A percentile compares a stretch with the other conserved stretches of the same genome.
phyloP scores from a whole-genome alignment of 306 rosid genomes.

The Astragalus membranaceus region DNA sequence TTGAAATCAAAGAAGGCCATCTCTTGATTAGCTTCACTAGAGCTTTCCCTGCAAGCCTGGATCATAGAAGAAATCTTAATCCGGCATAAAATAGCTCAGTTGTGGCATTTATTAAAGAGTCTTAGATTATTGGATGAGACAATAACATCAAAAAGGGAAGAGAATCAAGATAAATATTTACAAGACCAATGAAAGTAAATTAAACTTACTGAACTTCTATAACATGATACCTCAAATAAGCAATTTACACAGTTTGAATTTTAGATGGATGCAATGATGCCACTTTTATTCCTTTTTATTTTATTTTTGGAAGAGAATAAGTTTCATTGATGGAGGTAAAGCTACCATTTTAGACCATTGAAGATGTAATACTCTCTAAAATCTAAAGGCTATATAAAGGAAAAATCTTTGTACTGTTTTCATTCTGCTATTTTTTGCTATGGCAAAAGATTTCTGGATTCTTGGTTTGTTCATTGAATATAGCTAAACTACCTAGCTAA shows the following conservation, averaged over 20 bases:
- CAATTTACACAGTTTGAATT: conserved; percentile 9
- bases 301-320: background rate
- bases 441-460: conserved; percentile 10
- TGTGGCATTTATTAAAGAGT: background rate
- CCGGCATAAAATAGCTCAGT: conserved; percentile 11
- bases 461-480: conserved; percentile 2
- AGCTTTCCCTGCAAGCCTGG: conserved; percentile 91
- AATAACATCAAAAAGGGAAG: background rate
- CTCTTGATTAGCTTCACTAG: conserved; percentile 85
- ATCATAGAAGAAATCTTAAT: conserved; percentile 22
- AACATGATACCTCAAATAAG: conserved; percentile 1
- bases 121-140: conserved; percentile 10
- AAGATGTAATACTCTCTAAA: background rate
- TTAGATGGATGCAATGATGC: background rate
- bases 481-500: background rate
- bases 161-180: conserved; percentile 10
- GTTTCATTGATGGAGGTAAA: background rate
- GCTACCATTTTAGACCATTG: background rate
- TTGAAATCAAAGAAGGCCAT: conserved; percentile 93
- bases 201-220: background rate
- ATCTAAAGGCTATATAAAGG: background rate
- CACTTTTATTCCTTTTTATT: background rate
- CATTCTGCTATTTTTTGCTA: conserved; percentile 2
- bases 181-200: conserved; percentile 11
- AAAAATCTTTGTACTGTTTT: conserved; percentile 2